phyloP scores from a whole-genome alignment of 176 grass and related monocot species.

The Carex cristatella region DNA sequence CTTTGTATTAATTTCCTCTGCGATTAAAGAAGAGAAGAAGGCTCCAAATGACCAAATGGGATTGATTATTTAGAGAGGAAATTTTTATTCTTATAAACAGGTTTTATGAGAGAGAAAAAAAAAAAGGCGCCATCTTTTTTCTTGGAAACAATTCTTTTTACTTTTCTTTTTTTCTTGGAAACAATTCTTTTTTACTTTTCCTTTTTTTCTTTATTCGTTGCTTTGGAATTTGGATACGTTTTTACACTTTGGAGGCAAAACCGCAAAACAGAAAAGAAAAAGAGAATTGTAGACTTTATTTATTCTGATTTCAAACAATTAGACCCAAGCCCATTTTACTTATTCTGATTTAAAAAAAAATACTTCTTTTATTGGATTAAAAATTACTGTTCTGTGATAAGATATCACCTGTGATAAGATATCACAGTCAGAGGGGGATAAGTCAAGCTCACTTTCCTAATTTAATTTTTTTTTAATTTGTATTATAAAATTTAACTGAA shows the following conservation, averaged over 20 bases:
- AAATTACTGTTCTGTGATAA: no score
- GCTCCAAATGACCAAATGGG: not conserved
- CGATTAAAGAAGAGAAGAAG: not conserved
- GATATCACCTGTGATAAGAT: no score
- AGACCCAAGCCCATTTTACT: no score
- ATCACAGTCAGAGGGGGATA: no score
- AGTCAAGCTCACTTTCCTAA: no score
- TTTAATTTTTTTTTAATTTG: no score
- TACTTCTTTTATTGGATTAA: no score
- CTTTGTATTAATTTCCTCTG: not conserved
- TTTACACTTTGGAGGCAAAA: not conserved
- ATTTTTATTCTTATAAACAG: not conserved
- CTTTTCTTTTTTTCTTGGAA: not conserved
- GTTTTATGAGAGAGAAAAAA: not conserved
- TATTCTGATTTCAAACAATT: no score
- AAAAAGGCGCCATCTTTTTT: slow-evolving; percentile 5
- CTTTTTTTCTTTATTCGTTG: slow-evolving; percentile 12
- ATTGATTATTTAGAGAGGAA: not conserved
- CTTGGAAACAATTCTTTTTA: not conserved
- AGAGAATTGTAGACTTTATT: not conserved
- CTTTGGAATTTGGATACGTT: not conserved
- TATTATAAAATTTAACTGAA: no score
- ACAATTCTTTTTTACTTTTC: no score
- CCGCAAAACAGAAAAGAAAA: not conserved
- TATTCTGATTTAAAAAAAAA: no score